These are phyloP conservation scores for Lasiodiplodia theobromae DNA, from an alignment of 2,329 filamentous ascomycete species.

Conservation along the genomic window DNA sequence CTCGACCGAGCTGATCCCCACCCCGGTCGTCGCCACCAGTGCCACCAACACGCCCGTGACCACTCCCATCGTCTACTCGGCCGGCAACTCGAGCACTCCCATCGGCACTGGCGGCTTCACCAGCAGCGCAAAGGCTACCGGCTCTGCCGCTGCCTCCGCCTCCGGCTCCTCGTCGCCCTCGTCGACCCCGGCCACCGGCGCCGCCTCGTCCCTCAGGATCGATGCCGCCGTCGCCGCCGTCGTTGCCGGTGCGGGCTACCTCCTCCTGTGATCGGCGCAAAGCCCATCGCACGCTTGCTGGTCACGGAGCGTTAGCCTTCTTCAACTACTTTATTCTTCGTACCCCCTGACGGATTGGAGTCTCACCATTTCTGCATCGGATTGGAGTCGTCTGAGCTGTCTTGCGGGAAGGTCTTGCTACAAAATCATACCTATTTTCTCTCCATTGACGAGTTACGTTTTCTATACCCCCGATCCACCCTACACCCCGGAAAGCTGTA, in stretches of 20 bases:
- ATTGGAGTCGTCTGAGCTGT: slow-evolving; percentile 27
- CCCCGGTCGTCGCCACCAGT: slow-evolving; percentile 32
- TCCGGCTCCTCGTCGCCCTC: not conserved
- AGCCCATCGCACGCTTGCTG: slow-evolving; percentile 20
- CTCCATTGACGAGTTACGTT: slow-evolving; percentile 29
- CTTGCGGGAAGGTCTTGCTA: slow-evolving; percentile 24
- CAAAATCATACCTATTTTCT: slow-evolving; percentile 19
- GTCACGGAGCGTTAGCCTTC: slow-evolving; percentile 8
- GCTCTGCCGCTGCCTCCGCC: not conserved
- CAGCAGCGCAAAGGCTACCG: slow-evolving; percentile 20
- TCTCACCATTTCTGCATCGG: slow-evolving; percentile 28
- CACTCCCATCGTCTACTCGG: slow-evolving; percentile 25
- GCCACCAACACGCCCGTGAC: slow-evolving; percentile 29
- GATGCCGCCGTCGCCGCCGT: slow-evolving; percentile 42
- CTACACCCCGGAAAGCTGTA: slow-evolving; percentile 25
- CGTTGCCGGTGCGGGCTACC: slow-evolving; percentile 44
- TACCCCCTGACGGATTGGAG: slow-evolving; percentile 22
- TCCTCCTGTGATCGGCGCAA: slow-evolving; percentile 39
- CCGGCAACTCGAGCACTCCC: slow-evolving; percentile 29
- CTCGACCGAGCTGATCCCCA: slow-evolving; percentile 42
- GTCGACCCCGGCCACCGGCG: slow-evolving; percentile 40
- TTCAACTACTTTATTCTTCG: slow-evolving; percentile 2
- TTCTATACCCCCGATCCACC: slow-evolving; percentile 25
- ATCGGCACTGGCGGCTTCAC: slow-evolving; percentile 29
- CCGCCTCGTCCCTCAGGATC: slow-evolving; percentile 42